phyloP scores from a whole-genome alignment of 2,329 filamentous ascomycete genomes.

The Colletotrichum higginsianum region DNA sequence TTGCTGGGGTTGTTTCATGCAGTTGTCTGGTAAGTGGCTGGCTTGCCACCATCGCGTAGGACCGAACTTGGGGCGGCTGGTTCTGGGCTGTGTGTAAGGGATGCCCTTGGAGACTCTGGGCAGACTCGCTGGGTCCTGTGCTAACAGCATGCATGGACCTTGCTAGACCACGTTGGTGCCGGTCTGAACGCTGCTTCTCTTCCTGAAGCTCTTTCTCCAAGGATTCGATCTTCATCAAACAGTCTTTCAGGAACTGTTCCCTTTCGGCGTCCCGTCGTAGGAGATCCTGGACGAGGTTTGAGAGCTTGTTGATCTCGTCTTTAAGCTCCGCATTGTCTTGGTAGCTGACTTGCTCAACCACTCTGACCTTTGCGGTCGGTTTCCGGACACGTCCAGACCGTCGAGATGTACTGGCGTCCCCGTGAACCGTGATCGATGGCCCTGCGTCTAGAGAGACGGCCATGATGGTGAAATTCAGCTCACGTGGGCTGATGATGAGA shows the following conservation, averaged over 20 bases:
- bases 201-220: background rate
- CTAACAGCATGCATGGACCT: background rate
- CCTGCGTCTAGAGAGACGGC: background rate
- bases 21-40: background rate
- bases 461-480: background rate
- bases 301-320: background rate
- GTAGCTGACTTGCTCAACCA: conserved; percentile 9
- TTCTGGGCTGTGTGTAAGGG: background rate
- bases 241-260: background rate
- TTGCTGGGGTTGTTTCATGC: background rate
- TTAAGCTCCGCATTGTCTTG: conserved; percentile 14
- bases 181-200: background rate
- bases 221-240: background rate
- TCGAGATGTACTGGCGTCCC: conserved; percentile 6
- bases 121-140: background rate
- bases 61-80: too few relatives aligned
- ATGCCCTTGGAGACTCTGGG: background rate
- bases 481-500: background rate
- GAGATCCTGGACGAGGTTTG: background rate
- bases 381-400: conserved; percentile 2
- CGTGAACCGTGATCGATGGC: background rate
- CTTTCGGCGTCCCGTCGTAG: background rate
- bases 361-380: conserved; percentile 15
- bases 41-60: background rate
- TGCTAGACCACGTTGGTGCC: background rate